Base-by-base conservation (phyloP, 148 eudicot species). In the Selenicereus undatus region DNA sequence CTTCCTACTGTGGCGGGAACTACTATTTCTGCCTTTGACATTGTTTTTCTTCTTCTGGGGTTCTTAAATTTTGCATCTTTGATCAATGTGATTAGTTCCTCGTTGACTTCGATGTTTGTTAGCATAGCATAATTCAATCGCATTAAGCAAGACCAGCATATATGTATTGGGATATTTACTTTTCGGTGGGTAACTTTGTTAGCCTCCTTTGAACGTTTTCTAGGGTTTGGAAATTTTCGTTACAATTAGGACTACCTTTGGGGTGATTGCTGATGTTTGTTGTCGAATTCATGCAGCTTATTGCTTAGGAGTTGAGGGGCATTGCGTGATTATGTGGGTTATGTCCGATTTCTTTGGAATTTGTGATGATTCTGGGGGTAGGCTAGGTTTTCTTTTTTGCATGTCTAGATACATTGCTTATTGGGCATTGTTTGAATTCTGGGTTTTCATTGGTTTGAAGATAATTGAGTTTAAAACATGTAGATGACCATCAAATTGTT, bases 1-100 rank as follows among this genome's bases (percentile, higher is more conserved):
- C 88, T 71, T 71, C 68, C 32, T 26, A 56, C 48, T 76, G 74
- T 86, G 88, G 88, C 82, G 86, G 86, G 85, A 86, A 83, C 73
- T 16, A 35, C 0, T 30, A 3, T 74, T 48, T 18, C 20, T 24
- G 8, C 32, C 11, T 75, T 54, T 60, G 43, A 5, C 60, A 56
- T 45, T 60, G 65, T 69, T 69, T 56, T 24, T 12, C 35, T 58
- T 8, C 6, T 20, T 60, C 27, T 69, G 22, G 48, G 60, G 12
- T 7, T 66, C 5, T 20, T 36, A 22, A 60, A 85, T 70, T 30
- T 81, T 81, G 56, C 27, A 24, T 76, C 76, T 76, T 83, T n/a
- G 58, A 68, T 69, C 64, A 29, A 11, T 83, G 78, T 75, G 45
- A 62, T 74, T 35, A 62, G 27, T 26, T 43, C 27, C 32, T 50